A percentile compares a stretch with the other conserved stretches of the same genome.
phyloP scores from a whole-genome alignment of 352 stramenopile genomes.

The Pythium myriotylum region DNA sequence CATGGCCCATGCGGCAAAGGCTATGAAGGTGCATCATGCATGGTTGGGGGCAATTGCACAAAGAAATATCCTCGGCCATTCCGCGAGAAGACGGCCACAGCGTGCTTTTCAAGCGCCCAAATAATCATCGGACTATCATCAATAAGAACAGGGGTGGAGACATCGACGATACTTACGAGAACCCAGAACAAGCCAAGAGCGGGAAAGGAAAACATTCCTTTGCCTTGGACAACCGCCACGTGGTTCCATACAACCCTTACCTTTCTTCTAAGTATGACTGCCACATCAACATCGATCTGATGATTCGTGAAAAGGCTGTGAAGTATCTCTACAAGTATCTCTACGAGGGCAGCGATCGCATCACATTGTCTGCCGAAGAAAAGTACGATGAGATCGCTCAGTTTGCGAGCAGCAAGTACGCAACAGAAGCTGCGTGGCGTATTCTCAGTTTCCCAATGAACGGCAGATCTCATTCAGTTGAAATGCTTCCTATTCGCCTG shows the following conservation, averaged over 20 bases:
- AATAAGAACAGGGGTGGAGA: too few species aligned
- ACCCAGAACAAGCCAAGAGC: too few species aligned
- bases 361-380: constrained; percentile 3
- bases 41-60: constrained; percentile 10
- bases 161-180: too few species aligned
- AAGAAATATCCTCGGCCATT: constrained; percentile 14
- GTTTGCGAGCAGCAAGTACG: constrained; percentile 9
- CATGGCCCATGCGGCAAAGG: constrained; percentile 6
- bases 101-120: too few species aligned
- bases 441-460: constrained; percentile 12
- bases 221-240: too few species aligned
- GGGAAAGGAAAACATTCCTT: too few species aligned
- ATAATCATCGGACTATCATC: too few species aligned
- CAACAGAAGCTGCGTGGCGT: constrained; percentile 4
- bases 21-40: constrained; percentile 7
- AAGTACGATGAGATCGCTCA: too few species aligned
- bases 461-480: constrained; percentile 7
- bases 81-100: too few species aligned
- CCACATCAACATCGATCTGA: too few species aligned
- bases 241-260: too few species aligned
- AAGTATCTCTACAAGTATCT: constrained; percentile 70
- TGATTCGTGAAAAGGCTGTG: constrained; percentile 26
- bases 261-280: too few species aligned
- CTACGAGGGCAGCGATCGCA: constrained; percentile 42
- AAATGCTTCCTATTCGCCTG: constrained; percentile 1